phyloP scores from a whole-genome alignment of 2,329 filamentous ascomycete species.

The Aspergillus sp. region DNA sequence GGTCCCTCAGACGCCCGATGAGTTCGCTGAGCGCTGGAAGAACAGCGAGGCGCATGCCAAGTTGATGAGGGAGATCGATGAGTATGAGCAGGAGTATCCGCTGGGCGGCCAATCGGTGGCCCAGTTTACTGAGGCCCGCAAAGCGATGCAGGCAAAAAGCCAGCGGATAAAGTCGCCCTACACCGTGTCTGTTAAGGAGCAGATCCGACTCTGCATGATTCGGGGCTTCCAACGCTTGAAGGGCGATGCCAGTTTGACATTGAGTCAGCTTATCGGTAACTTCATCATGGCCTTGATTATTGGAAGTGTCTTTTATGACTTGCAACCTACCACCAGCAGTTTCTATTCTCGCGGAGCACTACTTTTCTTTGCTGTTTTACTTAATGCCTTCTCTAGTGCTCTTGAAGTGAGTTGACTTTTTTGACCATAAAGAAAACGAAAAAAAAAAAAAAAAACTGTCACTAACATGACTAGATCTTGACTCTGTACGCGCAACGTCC shows the following conservation, averaged over 20 bases:
- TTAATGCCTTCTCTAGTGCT: constrained; percentile 76
- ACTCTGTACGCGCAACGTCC: constrained; percentile 82
- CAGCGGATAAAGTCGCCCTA: constrained; percentile 67
- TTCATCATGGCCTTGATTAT: constrained; percentile 70
- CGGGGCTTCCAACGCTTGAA: constrained; percentile 71
- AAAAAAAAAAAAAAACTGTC: too few relatives aligned
- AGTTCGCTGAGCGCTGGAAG: constrained; percentile 57
- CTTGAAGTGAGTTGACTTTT: constrained; percentile 51
- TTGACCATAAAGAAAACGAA: too few relatives aligned
- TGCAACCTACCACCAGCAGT: constrained; percentile 56
- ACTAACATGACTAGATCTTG: constrained; percentile 52
- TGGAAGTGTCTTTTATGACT: constrained; percentile 72
- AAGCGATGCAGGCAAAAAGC: constrained; percentile 38
- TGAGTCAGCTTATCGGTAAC: constrained; percentile 62
- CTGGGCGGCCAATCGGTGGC: constrained; percentile 36
- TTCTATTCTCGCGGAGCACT: constrained; percentile 76
- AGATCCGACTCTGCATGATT: constrained; percentile 71
- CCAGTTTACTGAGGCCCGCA: constrained; percentile 36
- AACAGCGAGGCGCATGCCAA: constrained; percentile 43
- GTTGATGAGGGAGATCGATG: constrained; percentile 39
- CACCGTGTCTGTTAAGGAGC: constrained; percentile 69
- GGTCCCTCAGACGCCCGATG: constrained; percentile 62
- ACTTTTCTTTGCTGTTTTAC: constrained; percentile 79
- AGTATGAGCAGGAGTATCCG: constrained; percentile 38
- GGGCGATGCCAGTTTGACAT: constrained; percentile 68